Evolutionary conservation across 805 yeast species (phyloP), one percentile per base, ranked within the genome.

Genomic region (Brettanomyces sp.): DNA sequence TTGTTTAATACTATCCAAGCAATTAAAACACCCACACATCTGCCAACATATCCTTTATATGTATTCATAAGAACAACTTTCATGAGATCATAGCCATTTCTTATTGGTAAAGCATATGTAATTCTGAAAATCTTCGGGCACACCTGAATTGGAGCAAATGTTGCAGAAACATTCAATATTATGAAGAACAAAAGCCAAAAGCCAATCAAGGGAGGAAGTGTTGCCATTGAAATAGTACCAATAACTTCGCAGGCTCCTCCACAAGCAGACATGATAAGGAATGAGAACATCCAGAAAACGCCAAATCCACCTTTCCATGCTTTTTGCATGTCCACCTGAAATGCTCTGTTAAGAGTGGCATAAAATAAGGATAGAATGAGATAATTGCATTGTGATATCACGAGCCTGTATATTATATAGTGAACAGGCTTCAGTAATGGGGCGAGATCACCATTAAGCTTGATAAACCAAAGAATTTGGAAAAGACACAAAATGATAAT

Each of bases 101-200:
- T 80, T 45, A 82, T 71, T 4, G 93, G 95, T 67, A 79, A 66
- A 18, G 76, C 82, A 55, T 80, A 80, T 18, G 89, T 85, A 59
- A 73, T 80, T 46, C 81, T 64, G 64, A 67, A 84, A 51, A 85
- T 70, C n/a, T 59, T 51, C 4, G 81, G 77, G 30, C 73, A 68
- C 45, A 82, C 63, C 2, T 75, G 85, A 55, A 84, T 59, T 7
- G 90, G 82, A 11, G 79, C 63, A 56, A 83, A 83, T 0, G 88
- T 76, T 23, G 89, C 80, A 2, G 89, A 66, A 44, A 83, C 78
- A 57, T 85, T 85, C 32, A 72, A 41, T 48, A 85, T 72, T 49
- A 84, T 89, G 76, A 85, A 84, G 48, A 75, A 69, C 51, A 84
- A 66, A 54, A 85, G 58, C 88, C 90, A 83, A 55, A 82, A 76